Conservation (phyloP, 169 alveolate species). For the Eimeria falciformis region DNA sequence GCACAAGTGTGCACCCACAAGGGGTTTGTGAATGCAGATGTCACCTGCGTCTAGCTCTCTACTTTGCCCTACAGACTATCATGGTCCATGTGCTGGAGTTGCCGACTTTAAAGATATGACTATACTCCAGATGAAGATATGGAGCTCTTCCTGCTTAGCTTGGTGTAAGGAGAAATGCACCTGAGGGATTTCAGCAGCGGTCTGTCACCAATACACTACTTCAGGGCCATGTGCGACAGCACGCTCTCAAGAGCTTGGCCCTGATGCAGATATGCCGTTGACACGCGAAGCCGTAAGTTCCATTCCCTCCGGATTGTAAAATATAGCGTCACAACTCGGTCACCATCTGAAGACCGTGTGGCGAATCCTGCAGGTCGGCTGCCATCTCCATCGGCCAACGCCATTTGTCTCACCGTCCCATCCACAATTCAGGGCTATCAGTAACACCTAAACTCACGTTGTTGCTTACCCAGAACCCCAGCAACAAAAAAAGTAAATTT, state of each 20-base stretch:
- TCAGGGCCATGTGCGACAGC: slow-evolving; percentile 63
- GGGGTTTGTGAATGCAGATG: slow-evolving; percentile 10
- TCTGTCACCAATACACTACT: slow-evolving; percentile 21
- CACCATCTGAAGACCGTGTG: slow-evolving; percentile 55
- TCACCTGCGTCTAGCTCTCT: slow-evolving; percentile 7
- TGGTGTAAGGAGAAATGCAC: slow-evolving; percentile 44
- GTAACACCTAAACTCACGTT: slow-evolving; percentile 67
- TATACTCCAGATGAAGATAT: slow-evolving; percentile 50
- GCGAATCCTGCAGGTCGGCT: slow-evolving; percentile 65
- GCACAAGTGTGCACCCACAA: slow-evolving; percentile 39
- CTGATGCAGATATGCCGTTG: slow-evolving; percentile 67
- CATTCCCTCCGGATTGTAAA: not conserved
- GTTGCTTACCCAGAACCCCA: slow-evolving; percentile 70
- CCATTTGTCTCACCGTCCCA: not conserved
- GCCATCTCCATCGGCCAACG: not conserved
- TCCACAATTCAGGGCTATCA: slow-evolving; percentile 66
- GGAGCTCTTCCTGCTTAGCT: slow-evolving; percentile 51
- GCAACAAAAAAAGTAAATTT: slow-evolving; percentile 73
- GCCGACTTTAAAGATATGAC: slow-evolving; percentile 67
- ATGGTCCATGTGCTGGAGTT: slow-evolving; percentile 54
- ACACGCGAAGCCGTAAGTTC: slow-evolving; percentile 72
- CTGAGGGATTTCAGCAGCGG: not conserved
- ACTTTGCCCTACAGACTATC: slow-evolving; percentile 32
- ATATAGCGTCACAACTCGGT: not conserved
- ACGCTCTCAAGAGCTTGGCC: slow-evolving; percentile 57